Base-by-base conservation (phyloP, 2,329 filamentous ascomycete genomes). In the Helicocarpus griseus region DNA sequence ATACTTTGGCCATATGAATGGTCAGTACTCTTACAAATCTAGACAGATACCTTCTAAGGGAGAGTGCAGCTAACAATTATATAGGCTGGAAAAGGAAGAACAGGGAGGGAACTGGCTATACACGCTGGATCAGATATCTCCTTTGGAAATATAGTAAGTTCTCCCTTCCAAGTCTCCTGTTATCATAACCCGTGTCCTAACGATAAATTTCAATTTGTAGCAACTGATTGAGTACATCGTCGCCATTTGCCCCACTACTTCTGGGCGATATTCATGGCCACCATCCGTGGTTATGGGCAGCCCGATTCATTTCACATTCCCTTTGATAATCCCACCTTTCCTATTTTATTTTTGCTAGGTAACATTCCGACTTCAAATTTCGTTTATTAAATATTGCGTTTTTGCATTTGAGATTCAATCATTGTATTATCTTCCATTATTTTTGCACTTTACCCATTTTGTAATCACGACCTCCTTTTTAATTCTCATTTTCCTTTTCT, bases 1-100 rank as follows among this genome's bases (percentile, higher is more conserved):
- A 90, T 98, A 24, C 74, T 88, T 57, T 98, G 94, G 75, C 93
- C 93, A 5, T 95, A 97, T 69, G 89, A 98, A 63, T 98, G 94
- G 81, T 79, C 66, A 59, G 73, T 67, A 39, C 14, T 26, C 21
- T 48, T 21, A 19, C n/a, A 14, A 14, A 19, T 22, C 26, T 9
- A 33, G 4, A 26, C 13, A 19, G n/a, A n/a, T n/a, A n/a, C n/a
- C n/a, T n/a, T n/a, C n/a, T n/a, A n/a, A n/a, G n/a, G n/a, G n/a
- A n/a, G n/a, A n/a, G n/a, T n/a, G n/a, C n/a, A n/a, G n/a, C n/a
- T n/a, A n/a, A n/a, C n/a, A n/a, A n/a, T n/a, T n/a, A 19, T 28
- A 36, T 55, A 79, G 77, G 89, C 80, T 95, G 50, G 80, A 86
- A 60, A 86, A 85, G 51, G 93, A 97, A 71, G 93, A 97, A 73